phyloP scores from a whole-genome alignment of 2,329 filamentous ascomycete genomes.

The Exophiala sp. region DNA sequence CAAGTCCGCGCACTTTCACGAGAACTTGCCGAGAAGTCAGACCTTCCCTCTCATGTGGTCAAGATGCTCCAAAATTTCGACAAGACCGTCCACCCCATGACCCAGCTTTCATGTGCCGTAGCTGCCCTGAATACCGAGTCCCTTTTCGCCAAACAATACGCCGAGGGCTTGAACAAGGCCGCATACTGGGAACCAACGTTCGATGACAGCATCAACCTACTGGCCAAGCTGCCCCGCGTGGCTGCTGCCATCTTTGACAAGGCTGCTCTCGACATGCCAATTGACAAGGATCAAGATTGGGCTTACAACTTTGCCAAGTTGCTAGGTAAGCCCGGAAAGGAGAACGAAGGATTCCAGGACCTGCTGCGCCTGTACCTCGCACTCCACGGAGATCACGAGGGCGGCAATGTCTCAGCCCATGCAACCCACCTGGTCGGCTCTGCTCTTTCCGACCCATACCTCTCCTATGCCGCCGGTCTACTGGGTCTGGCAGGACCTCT shows the following conservation, averaged over 20 bases:
- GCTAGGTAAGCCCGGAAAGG: conserved; percentile 81
- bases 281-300: conserved; percentile 89
- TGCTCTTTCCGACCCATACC: conserved; percentile 88
- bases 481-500: conserved; percentile 93
- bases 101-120: conserved; percentile 91
- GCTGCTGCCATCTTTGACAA: conserved; percentile 96
- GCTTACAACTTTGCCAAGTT: conserved; percentile 97
- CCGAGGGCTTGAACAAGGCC: conserved; percentile 84
- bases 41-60: conserved; percentile 76
- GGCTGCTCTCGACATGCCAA: conserved; percentile 68
- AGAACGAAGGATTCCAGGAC: conserved; percentile 94
- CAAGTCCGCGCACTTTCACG: conserved; percentile 81
- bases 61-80: conserved; percentile 90
- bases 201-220: conserved; percentile 86
- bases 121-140: conserved; percentile 95
- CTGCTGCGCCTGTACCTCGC: conserved; percentile 90
- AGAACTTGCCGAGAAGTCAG: conserved; percentile 80
- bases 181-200: conserved; percentile 99
- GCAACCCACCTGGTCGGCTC: conserved; percentile 92
- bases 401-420: conserved; percentile 95
- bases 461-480: conserved; percentile 92
- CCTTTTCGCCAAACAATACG: conserved; percentile 89
- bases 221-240: conserved; percentile 94
- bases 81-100: conserved; percentile 92
- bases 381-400: conserved; percentile 96